Percentiles rank a stretch among this genome's conserved stretches.
Evolutionary conservation across 371 early-diverging fungal genomes (phyloP).

Genomic region (Dinochytrium kinnereticum): DNA sequence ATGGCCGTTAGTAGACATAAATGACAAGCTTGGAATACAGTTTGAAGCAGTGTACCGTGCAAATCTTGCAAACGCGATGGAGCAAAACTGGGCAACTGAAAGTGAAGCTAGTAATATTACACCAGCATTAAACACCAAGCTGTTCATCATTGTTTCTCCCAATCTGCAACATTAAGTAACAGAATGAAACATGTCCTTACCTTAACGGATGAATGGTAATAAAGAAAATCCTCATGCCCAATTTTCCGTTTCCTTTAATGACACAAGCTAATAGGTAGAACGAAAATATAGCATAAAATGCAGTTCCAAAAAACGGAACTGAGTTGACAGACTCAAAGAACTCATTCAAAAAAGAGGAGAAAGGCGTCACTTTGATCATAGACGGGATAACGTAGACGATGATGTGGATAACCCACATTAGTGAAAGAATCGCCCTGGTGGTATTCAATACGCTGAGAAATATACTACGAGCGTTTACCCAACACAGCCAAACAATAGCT

Average conservation of each 20-base stretch:
- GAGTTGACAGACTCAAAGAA: constrained; percentile 44
- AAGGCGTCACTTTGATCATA: constrained; percentile 43
- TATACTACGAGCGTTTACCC: constrained; percentile 37
- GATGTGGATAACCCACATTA: constrained; percentile 61
- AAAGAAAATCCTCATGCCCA: constrained; percentile 63
- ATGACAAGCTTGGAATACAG: constrained; percentile 15
- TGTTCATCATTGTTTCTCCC: constrained; percentile 63
- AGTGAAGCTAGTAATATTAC: constrained; percentile 57
- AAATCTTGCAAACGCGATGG: constrained; percentile 54
- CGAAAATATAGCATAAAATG: constrained; percentile 56
- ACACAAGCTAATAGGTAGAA: constrained; percentile 62
- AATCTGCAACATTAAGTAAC: constrained; percentile 35
- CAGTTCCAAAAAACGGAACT: constrained; percentile 60
- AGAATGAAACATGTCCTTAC: constrained; percentile 28
- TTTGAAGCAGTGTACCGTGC: constrained; percentile 56
- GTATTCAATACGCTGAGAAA: not conserved
- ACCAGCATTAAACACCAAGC: constrained; percentile 63
- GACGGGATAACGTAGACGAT: constrained; percentile 52
- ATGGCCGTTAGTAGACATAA: not conserved
- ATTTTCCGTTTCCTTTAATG: constrained; percentile 58
- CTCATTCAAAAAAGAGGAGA: constrained; percentile 56
- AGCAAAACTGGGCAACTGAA: constrained; percentile 61
- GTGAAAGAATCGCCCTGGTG: constrained; percentile 46
- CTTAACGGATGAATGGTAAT: constrained; percentile 59
- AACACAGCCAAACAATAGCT: constrained; percentile 47